Conservation (phyloP, 2,329 filamentous ascomycete species). For the Rugonectria rugulosa region DNA sequence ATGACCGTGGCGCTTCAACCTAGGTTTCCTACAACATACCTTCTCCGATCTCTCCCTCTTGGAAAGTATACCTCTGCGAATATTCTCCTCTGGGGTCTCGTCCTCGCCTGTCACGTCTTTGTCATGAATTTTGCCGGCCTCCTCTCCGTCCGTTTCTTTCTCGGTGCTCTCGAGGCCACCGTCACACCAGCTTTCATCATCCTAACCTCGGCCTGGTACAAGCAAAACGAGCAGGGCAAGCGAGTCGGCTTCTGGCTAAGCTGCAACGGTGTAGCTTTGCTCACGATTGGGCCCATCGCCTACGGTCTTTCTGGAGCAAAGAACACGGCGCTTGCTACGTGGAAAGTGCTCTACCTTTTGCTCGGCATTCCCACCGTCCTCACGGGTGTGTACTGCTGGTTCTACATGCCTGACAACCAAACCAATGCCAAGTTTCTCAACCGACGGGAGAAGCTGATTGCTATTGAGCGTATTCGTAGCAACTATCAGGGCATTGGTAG, state of each 20-base stretch:
- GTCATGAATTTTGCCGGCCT: conserved; percentile 33
- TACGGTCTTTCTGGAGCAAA: conserved; percentile 31
- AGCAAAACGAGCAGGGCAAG: conserved; percentile 42
- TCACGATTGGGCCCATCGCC: conserved; percentile 30
- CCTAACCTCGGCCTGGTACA: conserved; percentile 38
- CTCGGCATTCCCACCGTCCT: conserved; percentile 49
- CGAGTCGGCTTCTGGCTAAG: conserved; percentile 38
- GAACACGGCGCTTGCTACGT: conserved; percentile 41
- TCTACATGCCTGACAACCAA: conserved; percentile 68
- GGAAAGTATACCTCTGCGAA: conserved; percentile 46
- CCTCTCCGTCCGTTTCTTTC: conserved; percentile 31
- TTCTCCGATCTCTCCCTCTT: conserved; percentile 43
- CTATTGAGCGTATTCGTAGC: conserved; percentile 61
- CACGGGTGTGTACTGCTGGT: conserved; percentile 52
- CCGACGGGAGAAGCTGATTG: conserved; percentile 62
- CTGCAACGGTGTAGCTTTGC: conserved; percentile 31
- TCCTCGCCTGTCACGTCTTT: conserved; percentile 33
- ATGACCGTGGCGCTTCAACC: no score
- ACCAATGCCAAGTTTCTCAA: conserved; percentile 63
- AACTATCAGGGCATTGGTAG: conserved; percentile 53
- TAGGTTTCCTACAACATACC: conserved; percentile 40
- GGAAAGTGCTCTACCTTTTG: conserved; percentile 41
- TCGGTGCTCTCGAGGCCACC: conserved; percentile 37
- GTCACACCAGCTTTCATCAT: conserved; percentile 37
- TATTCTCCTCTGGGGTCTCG: conserved; percentile 50